Conservation (phyloP, 352 stramenopile species). For the Phytopythium oedochilum region DNA sequence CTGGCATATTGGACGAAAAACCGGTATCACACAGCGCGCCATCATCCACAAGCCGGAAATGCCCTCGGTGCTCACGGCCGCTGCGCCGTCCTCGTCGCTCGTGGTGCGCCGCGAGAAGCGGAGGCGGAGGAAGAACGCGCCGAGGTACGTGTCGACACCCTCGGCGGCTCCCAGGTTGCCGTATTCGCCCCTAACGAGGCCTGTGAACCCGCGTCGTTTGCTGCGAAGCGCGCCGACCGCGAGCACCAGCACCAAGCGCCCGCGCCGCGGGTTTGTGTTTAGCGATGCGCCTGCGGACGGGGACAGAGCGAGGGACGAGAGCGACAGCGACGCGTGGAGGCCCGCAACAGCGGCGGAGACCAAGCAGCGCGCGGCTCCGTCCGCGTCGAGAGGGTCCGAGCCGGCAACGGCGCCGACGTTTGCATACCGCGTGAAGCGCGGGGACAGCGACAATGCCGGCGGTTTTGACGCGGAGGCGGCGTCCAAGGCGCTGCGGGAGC, state of each 20-base stretch:
- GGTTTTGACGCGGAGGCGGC: slow-evolving; percentile 35
- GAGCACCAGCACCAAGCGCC: slow-evolving; percentile 11
- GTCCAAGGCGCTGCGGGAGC: slow-evolving; percentile 33
- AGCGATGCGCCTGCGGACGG: slow-evolving; percentile 22
- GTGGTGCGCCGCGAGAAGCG: slow-evolving; percentile 60
- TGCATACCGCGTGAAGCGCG: slow-evolving; percentile 49
- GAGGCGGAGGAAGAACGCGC: slow-evolving; percentile 26
- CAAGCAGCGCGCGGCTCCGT: not conserved
- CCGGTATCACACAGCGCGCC: not conserved
- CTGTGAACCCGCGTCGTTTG: not conserved
- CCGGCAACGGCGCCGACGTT: slow-evolving; percentile 32
- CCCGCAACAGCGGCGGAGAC: slow-evolving; percentile 11
- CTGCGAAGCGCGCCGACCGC: not conserved
- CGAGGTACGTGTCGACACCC: slow-evolving; percentile 18
- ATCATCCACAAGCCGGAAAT: not conserved
- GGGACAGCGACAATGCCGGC: slow-evolving; percentile 18
- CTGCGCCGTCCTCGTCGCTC: slow-evolving; percentile 35
- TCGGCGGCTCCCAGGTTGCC: not conserved
- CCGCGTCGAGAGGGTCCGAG: slow-evolving; percentile 3
- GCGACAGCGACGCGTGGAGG: slow-evolving; percentile 18
- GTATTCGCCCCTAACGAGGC: not conserved
- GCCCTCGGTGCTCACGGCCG: slow-evolving; percentile 6
- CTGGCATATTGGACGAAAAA: not conserved
- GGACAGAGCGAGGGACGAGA: slow-evolving; percentile 21
- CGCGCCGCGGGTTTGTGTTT: slow-evolving; percentile 59